Evolutionary conservation across 352 stramenopile species (phyloP), one percentile per base, ranked within the genome.

Genomic region (Globisporangium acanthophoron): DNA sequence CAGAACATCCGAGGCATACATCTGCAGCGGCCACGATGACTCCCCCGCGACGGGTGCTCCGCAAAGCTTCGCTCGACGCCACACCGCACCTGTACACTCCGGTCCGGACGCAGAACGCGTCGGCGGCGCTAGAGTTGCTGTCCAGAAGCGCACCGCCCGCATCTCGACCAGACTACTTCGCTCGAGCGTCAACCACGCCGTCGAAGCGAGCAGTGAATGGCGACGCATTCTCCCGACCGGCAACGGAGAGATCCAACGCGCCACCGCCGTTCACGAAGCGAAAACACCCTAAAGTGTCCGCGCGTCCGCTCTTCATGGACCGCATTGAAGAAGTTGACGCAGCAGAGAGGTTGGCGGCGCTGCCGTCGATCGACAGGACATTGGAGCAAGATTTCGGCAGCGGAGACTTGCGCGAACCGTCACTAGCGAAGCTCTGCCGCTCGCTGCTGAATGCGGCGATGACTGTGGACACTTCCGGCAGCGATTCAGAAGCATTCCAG

Each of bases 391-490:
- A 68, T 15, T 74, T 78, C 62, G 62, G 60, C 27, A 53, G 47
- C 33, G 67, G 59, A 0, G 37, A 69, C 46, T 7, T 15, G 6
- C 29, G 35, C 0, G 18, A 48, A 13, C 24, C 63, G 0, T 53
- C 64, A 2, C 27, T 91, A 18, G 66, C 59, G 12, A 80, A 67
- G 61, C 54, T 91, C 31, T 82, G 75, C 52, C 78, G 71, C 20
- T 87, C 81, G 31, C 55, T 91, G 43, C 33, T 89, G 21, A 70
- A 71, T 44, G 74, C 75, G 31, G 81, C 75, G 0, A 66, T 67
- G 58, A 58, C 66, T 15, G 71, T 87, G 11, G 70, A 85, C 20
- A 13, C 65, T 27, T 27, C 24, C 40, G 54, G 49, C 52, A 46
- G 56, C 70, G 15, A 12, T 24, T 12, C 43, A 12, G n/a, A 21